A percentile compares a stretch with the other conserved stretches of the same genome.
phyloP scores from a whole-genome alignment of 164 flowering plant genomes.

The Umbellularia californica region DNA sequence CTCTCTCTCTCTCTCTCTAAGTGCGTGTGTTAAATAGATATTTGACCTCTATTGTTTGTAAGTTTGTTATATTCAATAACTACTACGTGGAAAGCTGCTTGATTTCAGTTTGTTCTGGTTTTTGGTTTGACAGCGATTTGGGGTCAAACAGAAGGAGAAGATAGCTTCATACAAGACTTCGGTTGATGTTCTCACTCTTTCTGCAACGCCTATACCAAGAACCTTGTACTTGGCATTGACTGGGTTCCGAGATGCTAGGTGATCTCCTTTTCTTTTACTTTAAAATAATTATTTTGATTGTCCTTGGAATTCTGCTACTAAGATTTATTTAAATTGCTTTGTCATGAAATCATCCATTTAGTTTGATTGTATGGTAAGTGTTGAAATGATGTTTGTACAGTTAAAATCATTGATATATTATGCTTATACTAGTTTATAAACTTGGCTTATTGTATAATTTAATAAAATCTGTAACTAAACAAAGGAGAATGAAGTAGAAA shows the following conservation, averaged over 20 bases:
- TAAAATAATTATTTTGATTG: no score
- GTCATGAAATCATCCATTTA: not conserved
- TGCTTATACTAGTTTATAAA: no score
- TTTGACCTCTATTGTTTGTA: no score
- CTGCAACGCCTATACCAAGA: slow-evolving; percentile 97
- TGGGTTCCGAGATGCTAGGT: slow-evolving; percentile 99
- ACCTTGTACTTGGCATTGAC: slow-evolving; percentile 95
- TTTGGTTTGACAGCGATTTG: slow-evolving; percentile 68
- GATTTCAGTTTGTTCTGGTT: slow-evolving; percentile 1
- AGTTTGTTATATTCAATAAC: no score
- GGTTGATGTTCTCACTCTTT: slow-evolving; percentile 95
- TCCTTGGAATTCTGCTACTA: not conserved
- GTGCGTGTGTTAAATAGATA: no score
- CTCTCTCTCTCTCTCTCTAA: no score
- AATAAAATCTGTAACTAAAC: no score
- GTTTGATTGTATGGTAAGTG: not conserved
- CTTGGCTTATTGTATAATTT: no score
- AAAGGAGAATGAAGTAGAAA: no score
- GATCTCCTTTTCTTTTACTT: slow-evolving; percentile 8
- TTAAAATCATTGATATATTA: no score
- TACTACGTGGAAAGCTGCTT: no score
- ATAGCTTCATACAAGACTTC: slow-evolving; percentile 97
- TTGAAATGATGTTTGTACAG: no score
- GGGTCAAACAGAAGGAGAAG: slow-evolving; percentile 97
- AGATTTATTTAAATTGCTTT: not conserved